A percentile compares a stretch with the other conserved stretches of the same genome.
These are phyloP conservation scores for Globisporangium recalcitrans DNA, from an alignment of 352 stramenopile genomes.

Conservation along the genomic window DNA sequence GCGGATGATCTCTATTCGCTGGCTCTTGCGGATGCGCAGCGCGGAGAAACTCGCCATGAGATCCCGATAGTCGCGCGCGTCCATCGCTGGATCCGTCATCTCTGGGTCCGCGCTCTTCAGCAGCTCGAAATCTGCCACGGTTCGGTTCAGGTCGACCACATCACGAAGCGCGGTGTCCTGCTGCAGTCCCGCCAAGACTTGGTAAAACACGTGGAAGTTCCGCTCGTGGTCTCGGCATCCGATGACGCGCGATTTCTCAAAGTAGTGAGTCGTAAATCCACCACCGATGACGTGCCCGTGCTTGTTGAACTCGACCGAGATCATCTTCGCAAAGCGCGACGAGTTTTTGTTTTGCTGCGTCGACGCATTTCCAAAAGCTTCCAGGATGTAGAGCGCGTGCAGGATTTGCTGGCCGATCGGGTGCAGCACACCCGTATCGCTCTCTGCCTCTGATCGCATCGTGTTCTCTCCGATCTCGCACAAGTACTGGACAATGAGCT, in stretches of 20 bases:
- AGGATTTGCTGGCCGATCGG: slow-evolving; percentile 80
- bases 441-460: slow-evolving; percentile 27
- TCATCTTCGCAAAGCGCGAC: slow-evolving; percentile 80
- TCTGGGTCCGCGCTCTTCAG: slow-evolving; percentile 42
- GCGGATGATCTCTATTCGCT: slow-evolving; percentile 75
- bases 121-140: slow-evolving; percentile 51
- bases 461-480: slow-evolving; percentile 71
- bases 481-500: slow-evolving; percentile 79
- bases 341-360: slow-evolving; percentile 64
- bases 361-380: slow-evolving; percentile 66
- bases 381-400: slow-evolving; percentile 74
- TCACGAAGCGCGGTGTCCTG: slow-evolving; percentile 66
- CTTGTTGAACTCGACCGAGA: slow-evolving; percentile 76
- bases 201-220: slow-evolving; percentile 94
- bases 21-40: slow-evolving; percentile 72
- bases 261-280: slow-evolving; percentile 79
- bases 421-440: slow-evolving; percentile 50
- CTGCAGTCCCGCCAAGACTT: slow-evolving; percentile 76
- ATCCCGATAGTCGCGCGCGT: slow-evolving; percentile 72
- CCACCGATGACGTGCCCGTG: slow-evolving; percentile 73
- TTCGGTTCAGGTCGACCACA: slow-evolving; percentile 57
- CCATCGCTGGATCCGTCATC: slow-evolving; percentile 40
- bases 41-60: slow-evolving; percentile 79
- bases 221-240: slow-evolving; percentile 66
- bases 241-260: slow-evolving; percentile 84